Base-by-base conservation (phyloP, 164 flowering plant genomes). In the Amborella trichopoda region DNA sequence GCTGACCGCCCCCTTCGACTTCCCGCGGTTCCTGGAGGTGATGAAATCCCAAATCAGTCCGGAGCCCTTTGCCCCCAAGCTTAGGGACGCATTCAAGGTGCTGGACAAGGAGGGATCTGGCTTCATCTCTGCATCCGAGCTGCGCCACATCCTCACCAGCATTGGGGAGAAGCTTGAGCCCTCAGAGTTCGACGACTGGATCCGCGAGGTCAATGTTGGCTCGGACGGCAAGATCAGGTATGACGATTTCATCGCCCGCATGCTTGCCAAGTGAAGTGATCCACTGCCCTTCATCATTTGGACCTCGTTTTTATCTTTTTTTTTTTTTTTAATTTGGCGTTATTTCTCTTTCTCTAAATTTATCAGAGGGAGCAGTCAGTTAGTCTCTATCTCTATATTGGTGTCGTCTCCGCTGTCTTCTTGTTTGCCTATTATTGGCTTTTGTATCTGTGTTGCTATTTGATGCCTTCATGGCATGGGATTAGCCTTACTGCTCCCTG, bases 181-280 rank as follows among this genome's bases (percentile, higher is more conserved):
- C 3, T 65, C 79, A 6, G 97, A 90, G 72, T 90, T 90, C 42
- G 97, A 90, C 50, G 94, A 86, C 81, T 90, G 97, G 97, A 90
- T 90, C 75, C 77, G 86, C 10, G 97, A 86, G 66, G 83, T 90
- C 23, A 91, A 86, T 48, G 91, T 86, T 34, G 86, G 89, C 21
- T 64, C 88, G 23, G 97, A 90, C 43, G 95, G 97, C 2, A 70
- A 65, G 76, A 89, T 89, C 71, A 67, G 74, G 24, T 85, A 89
- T 52, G 97, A 89, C 56, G 97, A 85, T 52, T 83, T 85, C 64
- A 81, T 89, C 26, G 65, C 69, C 6, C 52, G 94, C 26, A 89
- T 89, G 95, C 82, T 89, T 5, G 94, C 95, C 44, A 83, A 80
- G 63, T 89, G 78, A 83, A 14, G 30, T 30, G 14, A 14, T 30